These are phyloP conservation scores for Xylariaceae sp. DNA, from an alignment of 2,329 filamentous ascomycete genomes.

Conservation along the genomic window DNA sequence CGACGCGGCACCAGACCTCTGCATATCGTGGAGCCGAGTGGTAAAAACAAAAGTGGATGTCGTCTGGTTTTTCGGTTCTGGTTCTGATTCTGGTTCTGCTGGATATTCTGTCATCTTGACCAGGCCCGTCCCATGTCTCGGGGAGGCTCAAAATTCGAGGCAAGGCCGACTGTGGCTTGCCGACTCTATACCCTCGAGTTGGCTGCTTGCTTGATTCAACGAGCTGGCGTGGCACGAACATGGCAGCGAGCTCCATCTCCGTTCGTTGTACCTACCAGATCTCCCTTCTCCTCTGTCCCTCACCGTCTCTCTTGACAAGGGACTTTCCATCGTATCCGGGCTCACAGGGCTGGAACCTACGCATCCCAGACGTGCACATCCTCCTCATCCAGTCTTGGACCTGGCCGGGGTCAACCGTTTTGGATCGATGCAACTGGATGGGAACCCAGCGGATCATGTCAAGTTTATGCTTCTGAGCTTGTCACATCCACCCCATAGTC, in stretches of 20 bases:
- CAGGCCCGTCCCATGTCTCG: slow-evolving; percentile 8
- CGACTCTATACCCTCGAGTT: neutral
- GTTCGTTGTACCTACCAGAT: no score
- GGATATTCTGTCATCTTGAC: slow-evolving; percentile 9
- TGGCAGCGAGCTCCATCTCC: no score
- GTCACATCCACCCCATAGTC: slow-evolving; percentile 30
- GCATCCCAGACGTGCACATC: no score
- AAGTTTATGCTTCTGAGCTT: slow-evolving; percentile 31
- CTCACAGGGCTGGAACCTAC: no score
- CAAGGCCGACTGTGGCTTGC: slow-evolving; percentile 1
- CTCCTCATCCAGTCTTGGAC: slow-evolving; percentile 1
- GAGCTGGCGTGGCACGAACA: no score
- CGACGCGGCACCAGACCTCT: slow-evolving; percentile 8
- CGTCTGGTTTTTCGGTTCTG: slow-evolving; percentile 12
- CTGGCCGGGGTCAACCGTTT: slow-evolving; percentile 19
- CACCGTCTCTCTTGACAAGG: neutral
- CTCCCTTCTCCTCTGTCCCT: neutral
- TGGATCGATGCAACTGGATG: slow-evolving; percentile 24
- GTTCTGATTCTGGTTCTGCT: slow-evolving; percentile 7
- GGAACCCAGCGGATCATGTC: slow-evolving; percentile 27
- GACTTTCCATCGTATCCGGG: no score
- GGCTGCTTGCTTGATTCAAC: no score
- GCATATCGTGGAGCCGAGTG: slow-evolving; percentile 1
- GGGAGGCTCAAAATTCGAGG: slow-evolving; percentile 2
- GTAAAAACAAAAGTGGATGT: slow-evolving; percentile 18